Conservation (phyloP, 257 asterid species). For the Verbascum thapsus region DNA sequence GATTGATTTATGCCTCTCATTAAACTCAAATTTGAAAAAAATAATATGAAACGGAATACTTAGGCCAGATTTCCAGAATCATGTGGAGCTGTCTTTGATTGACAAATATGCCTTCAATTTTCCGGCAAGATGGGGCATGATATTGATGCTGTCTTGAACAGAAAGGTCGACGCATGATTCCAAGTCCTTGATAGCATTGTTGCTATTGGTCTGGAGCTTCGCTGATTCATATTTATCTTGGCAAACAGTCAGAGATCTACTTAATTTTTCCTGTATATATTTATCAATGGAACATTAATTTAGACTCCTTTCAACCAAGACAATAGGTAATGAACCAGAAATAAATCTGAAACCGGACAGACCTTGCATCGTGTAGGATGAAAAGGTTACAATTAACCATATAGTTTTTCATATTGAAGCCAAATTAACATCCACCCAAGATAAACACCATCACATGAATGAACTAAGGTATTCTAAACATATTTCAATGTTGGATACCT, state of each 20-base stretch:
- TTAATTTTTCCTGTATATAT: conserved; percentile 42
- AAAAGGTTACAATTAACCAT: too few relatives aligned
- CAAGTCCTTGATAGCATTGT: conserved; percentile 34
- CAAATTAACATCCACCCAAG: too few relatives aligned
- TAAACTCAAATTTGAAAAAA: too few relatives aligned
- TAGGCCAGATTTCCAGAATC: not conserved
- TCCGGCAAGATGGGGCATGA: conserved; percentile 49
- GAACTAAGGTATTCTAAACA: too few relatives aligned
- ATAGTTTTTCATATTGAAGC: too few relatives aligned
- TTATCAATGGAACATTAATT: not conserved
- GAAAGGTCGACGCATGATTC: conserved; percentile 55
- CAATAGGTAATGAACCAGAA: too few relatives aligned
- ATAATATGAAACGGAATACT: not conserved
- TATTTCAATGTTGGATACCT: too few relatives aligned
- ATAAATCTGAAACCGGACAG: too few relatives aligned
- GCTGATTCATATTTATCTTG: conserved; percentile 53
- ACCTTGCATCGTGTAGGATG: too few relatives aligned
- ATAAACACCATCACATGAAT: too few relatives aligned
- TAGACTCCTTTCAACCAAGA: too few relatives aligned
- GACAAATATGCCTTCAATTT: conserved; percentile 41
- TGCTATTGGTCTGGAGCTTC: conserved; percentile 37
- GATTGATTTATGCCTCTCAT: too few relatives aligned
- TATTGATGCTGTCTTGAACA: conserved; percentile 42
- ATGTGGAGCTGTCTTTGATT: conserved; percentile 14
- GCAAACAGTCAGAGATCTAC: conserved; percentile 54